These are phyloP conservation scores for Echinochloa phyllopogon DNA, from an alignment of 176 grass and related monocot genomes.

Conservation along the genomic window DNA sequence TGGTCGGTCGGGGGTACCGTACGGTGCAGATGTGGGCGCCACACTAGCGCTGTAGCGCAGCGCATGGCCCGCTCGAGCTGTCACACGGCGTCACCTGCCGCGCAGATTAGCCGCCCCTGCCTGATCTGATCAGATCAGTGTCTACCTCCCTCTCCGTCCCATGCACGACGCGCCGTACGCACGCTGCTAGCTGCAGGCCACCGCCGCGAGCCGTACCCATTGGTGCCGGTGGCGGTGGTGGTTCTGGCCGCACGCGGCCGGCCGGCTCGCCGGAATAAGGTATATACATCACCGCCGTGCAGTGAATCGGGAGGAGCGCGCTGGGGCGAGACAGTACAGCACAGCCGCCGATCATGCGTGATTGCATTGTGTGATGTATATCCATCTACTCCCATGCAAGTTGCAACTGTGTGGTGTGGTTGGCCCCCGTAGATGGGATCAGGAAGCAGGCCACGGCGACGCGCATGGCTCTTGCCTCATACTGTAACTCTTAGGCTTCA, in stretches of 20 bases:
- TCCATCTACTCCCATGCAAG: conserved; percentile 22
- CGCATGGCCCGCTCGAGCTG: conserved; percentile 7
- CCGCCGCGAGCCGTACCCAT: background rate
- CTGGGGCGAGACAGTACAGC: background rate
- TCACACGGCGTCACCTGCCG: background rate
- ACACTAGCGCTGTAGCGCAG: background rate
- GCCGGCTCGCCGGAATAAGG: too few species aligned
- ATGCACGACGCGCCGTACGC: background rate
- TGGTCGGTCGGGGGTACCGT: conserved; percentile 5
- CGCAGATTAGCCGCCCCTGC: background rate
- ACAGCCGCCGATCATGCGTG: background rate
- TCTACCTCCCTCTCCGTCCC: background rate
- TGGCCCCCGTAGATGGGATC: background rate
- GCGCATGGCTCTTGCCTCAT: too few species aligned
- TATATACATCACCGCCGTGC: background rate
- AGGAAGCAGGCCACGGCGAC: too few species aligned
- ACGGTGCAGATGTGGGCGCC: background rate
- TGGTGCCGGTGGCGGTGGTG: background rate
- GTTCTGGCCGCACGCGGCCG: background rate
- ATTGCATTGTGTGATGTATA: background rate
- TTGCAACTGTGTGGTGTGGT: background rate
- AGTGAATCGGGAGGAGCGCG: background rate
- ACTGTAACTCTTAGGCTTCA: too few species aligned
- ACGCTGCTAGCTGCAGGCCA: background rate
- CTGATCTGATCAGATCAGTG: background rate